These are phyloP conservation scores for Plicaturopsis crispa DNA, from an alignment of 768 basidiomycete genomes.

Conservation along the genomic window DNA sequence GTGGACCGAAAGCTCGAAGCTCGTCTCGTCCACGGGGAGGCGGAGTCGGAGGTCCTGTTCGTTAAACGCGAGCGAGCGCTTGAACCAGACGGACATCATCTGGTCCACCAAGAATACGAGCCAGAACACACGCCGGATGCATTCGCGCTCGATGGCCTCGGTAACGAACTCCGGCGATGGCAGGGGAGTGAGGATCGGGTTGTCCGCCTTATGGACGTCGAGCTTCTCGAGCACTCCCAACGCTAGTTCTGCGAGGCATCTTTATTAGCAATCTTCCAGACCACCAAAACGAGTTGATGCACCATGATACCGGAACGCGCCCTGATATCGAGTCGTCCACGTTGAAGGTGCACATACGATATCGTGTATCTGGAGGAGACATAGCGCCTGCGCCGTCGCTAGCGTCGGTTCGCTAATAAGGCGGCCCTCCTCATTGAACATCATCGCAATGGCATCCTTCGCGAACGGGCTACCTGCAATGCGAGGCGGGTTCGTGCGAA, in stretches of 20 bases:
- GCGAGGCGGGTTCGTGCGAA: slow-evolving; percentile 30
- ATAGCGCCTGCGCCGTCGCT: slow-evolving; percentile 68
- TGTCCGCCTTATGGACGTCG: slow-evolving; percentile 57
- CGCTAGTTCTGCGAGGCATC: slow-evolving; percentile 42
- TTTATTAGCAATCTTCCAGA: slow-evolving; percentile 11
- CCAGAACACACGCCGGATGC: slow-evolving; percentile 79
- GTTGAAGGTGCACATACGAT: slow-evolving; percentile 31
- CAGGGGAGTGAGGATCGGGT: slow-evolving; percentile 49
- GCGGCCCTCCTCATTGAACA: slow-evolving; percentile 66
- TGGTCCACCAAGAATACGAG: slow-evolving; percentile 57
- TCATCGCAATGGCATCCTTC: slow-evolving; percentile 54
- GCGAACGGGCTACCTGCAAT: slow-evolving; percentile 30
- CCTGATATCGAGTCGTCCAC: slow-evolving; percentile 21
- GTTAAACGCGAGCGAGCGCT: slow-evolving; percentile 25
- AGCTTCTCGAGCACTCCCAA: slow-evolving; percentile 61
- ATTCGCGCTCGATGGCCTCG: slow-evolving; percentile 64
- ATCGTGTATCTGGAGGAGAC: slow-evolving; percentile 66
- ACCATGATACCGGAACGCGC: no score
- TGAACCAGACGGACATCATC: slow-evolving; percentile 31
- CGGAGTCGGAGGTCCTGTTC: slow-evolving; percentile 48
- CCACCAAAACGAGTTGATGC: slow-evolving; percentile 7
- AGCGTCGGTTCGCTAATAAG: slow-evolving; percentile 57
- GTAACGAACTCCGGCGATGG: slow-evolving; percentile 55
- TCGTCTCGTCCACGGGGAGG: slow-evolving; percentile 76
- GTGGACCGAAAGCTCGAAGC: slow-evolving; percentile 62